Percentiles rank a stretch among this genome's conserved stretches.
phyloP scores from a whole-genome alignment of 495 filamentous ascomycete genomes.

The Penicillium coffeae region DNA sequence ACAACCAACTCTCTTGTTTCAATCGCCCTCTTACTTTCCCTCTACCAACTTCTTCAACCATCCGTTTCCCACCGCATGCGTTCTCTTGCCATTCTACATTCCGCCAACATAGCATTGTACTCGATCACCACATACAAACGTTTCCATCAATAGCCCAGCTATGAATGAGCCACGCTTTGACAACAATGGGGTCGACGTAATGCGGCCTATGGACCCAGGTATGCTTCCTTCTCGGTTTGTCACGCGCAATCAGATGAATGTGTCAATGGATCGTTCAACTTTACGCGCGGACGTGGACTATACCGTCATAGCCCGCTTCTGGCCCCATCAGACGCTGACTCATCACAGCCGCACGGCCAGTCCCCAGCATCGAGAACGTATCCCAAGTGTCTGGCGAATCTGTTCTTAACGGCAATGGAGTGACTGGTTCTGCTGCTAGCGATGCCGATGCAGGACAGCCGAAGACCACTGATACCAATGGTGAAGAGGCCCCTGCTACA shows the following conservation, averaged over 20 bases:
- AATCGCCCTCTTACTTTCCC: constrained; percentile 11
- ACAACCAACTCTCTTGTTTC: constrained; percentile 33
- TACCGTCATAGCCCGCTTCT: neutral
- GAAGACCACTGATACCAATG: too few relatives aligned
- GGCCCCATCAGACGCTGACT: constrained; percentile 17
- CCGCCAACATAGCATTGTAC: neutral
- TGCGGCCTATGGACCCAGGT: too few relatives aligned
- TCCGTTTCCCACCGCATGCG: constrained; percentile 4
- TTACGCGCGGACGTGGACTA: neutral
- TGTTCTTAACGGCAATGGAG: too few relatives aligned
- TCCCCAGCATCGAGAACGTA: constrained; percentile 14
- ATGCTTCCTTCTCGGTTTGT: too few relatives aligned
- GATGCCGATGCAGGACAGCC: too few relatives aligned
- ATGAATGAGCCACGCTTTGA: too few relatives aligned
- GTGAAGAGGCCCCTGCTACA: constrained; percentile 11
- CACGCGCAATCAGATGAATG: neutral
- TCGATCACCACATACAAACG: too few relatives aligned
- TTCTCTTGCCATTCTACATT: constrained; percentile 14
- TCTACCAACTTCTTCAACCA: constrained; percentile 1
- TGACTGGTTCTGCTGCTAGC: too few relatives aligned
- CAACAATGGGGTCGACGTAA: too few relatives aligned
- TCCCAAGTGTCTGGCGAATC: constrained; percentile 16
- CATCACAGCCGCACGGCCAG: constrained; percentile 12
- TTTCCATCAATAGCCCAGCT: too few relatives aligned
- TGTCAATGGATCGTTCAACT: neutral